A percentile compares a stretch with the other conserved stretches of the same genome.
phyloP scores from a whole-genome alignment of 495 filamentous ascomycete species.

The Aspergillus panamensis region DNA sequence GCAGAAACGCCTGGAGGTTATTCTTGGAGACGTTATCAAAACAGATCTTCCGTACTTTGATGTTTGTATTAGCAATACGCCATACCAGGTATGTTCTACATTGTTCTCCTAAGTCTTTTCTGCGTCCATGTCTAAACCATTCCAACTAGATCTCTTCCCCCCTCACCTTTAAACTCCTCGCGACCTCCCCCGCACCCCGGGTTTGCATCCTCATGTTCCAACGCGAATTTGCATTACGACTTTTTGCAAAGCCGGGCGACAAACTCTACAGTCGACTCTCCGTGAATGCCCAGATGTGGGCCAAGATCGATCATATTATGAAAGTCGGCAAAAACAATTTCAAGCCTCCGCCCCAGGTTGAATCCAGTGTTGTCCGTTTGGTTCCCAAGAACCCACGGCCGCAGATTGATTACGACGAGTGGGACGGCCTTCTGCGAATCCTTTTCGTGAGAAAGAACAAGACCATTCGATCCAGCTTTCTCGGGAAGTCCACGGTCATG shows the following conservation, averaged over 20 bases:
- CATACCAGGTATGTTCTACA: conserved; percentile 61
- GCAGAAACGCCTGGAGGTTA: conserved; percentile 74
- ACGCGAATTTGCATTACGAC: conserved; percentile 71
- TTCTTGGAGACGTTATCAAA: conserved; percentile 93
- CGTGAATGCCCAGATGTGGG: conserved; percentile 95
- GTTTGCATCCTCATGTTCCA: conserved; percentile 81
- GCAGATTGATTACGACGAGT: conserved; percentile 87
- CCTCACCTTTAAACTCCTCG: conserved; percentile 83
- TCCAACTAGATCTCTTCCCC: conserved; percentile 73
- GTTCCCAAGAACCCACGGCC: conserved; percentile 78
- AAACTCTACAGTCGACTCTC: conserved; percentile 80
- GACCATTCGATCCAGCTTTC: conserved; percentile 71
- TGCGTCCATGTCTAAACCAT: not conserved
- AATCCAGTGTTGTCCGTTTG: conserved; percentile 75
- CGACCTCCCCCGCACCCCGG: conserved; percentile 70
- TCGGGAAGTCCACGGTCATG: conserved; percentile 74
- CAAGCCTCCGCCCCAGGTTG: conserved; percentile 87
- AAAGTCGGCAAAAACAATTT: conserved; percentile 95
- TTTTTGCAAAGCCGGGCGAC: conserved; percentile 74
- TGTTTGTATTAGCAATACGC: conserved; percentile 91
- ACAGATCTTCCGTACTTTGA: conserved; percentile 81
- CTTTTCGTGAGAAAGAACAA: conserved; percentile 76
- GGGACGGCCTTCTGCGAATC: conserved; percentile 84
- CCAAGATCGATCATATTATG: conserved; percentile 80
- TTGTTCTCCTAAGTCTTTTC: conserved; percentile 3